Evolutionary conservation across 2,329 filamentous ascomycete genomes (phyloP), one percentile per base, ranked within the genome.

Genomic region (Talaromyces sp.): DNA sequence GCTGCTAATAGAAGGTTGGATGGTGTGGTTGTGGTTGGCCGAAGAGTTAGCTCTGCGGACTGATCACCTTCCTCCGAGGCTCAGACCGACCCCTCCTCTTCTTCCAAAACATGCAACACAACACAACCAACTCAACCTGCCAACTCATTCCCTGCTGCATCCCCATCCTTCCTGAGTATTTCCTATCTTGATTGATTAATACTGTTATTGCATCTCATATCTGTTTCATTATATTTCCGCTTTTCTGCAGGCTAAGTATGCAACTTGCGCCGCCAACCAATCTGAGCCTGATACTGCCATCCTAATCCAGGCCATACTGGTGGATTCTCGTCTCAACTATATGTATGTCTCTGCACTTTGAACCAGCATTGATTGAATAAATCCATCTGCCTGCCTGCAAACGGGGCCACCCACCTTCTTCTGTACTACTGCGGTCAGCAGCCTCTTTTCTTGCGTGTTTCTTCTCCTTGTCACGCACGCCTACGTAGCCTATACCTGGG

Each of bases 201-300:
- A 22, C 5, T 56, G n/a, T 22, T 22, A 36, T 56, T 25, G 19
- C 31, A 11, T 38, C n/a, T 56, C 25, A 56, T 15, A 22, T 59
- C 58, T 53, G 47, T 58, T 64, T 34, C 47, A 54, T 53, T 59
- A 45, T 43, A 60, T 47, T 54, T 56, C 66, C 56, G 54, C 66
- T 45, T 60, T 59, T 51, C 67, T 68, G 67, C 68, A 70, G 71
- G 27, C 65, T 67, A 59, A 70, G 58, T 61, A 67, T 67, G 67
- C 68, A 67, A 47, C 47, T 64, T 61, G 65, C 62, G 67, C 64
- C 63, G 68, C 69, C 67, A 69, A 65, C 67, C 64, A 65, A 64
- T 69, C 66, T 65, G 54, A 58, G 15, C 51, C 36, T 51, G 27
- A 56, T 40, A n/a, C 34, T 22, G 31, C 47, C 29, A 34, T 63